Evolutionary conservation across 1,284 basidiomycete species (phyloP).

Genomic region (Ganoderma meredithae): DNA sequence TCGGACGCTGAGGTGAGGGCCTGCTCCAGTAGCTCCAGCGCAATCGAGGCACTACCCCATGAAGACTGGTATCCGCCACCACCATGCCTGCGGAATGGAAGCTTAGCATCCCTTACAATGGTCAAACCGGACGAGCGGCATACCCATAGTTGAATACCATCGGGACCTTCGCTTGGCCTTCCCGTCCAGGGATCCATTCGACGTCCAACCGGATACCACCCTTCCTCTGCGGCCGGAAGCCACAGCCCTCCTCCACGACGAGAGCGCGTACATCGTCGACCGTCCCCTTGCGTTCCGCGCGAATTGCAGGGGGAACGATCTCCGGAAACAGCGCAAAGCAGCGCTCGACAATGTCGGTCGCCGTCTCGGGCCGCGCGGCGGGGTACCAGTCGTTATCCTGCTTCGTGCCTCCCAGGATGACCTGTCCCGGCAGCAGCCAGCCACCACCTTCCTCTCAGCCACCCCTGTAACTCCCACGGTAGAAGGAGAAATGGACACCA

Average conservation of each 20-base stretch:
- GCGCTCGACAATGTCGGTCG: conserved; percentile 64
- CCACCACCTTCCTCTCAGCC: background rate
- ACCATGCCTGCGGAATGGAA: conserved; percentile 45
- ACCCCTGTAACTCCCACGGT: no score
- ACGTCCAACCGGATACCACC: conserved; percentile 54
- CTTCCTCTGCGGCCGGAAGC: conserved; percentile 54
- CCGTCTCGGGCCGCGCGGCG: conserved; percentile 64
- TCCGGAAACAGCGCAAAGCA: conserved; percentile 69
- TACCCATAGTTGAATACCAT: conserved; percentile 58
- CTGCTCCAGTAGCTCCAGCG: conserved; percentile 59
- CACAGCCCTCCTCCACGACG: conserved; percentile 74
- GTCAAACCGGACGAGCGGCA: conserved; percentile 24
- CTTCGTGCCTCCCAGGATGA: conserved; percentile 73
- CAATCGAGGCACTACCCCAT: conserved; percentile 55
- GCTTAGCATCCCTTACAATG: background rate
- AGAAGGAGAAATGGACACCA: background rate
- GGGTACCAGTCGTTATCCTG: conserved; percentile 72
- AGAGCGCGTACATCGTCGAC: conserved; percentile 69
- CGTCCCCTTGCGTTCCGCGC: conserved; percentile 55
- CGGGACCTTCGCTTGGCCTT: conserved; percentile 39
- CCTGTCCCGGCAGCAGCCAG: conserved; percentile 43
- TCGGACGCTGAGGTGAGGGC: conserved; percentile 38
- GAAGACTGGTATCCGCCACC: conserved; percentile 55
- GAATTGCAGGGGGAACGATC: conserved; percentile 66
- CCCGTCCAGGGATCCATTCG: conserved; percentile 39